Conservation (phyloP, 2,329 filamentous ascomycete genomes). For the Orbilia quercus region DNA sequence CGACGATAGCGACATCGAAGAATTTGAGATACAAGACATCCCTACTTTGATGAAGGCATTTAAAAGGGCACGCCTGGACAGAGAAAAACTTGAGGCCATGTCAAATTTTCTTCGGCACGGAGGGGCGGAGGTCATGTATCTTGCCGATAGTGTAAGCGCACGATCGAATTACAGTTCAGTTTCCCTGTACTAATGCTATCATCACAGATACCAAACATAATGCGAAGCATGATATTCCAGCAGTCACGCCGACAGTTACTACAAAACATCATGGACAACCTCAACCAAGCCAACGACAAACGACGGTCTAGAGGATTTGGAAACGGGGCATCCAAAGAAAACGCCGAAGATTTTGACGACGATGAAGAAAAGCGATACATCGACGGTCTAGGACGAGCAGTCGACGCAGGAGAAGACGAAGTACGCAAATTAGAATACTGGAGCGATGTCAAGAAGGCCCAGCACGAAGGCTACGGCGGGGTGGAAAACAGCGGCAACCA, state of each 20-base stretch:
- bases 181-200: slow-evolving; percentile 4
- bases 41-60: slow-evolving; percentile 76
- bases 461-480: slow-evolving; percentile 42
- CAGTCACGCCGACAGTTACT: slow-evolving; percentile 82
- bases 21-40: slow-evolving; percentile 73
- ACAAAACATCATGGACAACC: slow-evolving; percentile 73
- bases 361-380: slow-evolving; percentile 65
- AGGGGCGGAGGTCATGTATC: slow-evolving; percentile 77
- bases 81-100: slow-evolving; percentile 88
- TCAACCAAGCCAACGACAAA: slow-evolving; percentile 63
- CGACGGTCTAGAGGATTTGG: slow-evolving; percentile 56
- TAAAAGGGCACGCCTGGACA: slow-evolving; percentile 79
- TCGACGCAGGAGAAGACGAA: slow-evolving; percentile 81
- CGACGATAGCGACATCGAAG: slow-evolving; percentile 66
- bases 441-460: slow-evolving; percentile 78
- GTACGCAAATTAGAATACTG: slow-evolving; percentile 86
- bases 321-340: slow-evolving; percentile 61
- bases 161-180: background rate
- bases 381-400: slow-evolving; percentile 77
- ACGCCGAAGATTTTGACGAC: slow-evolving; percentile 63
- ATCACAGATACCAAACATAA: slow-evolving; percentile 79
- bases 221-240: slow-evolving; percentile 89
- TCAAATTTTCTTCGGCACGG: slow-evolving; percentile 83
- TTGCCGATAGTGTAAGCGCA: slow-evolving; percentile 71
- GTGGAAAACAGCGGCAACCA: slow-evolving; percentile 27